Evolutionary conservation across 2,329 filamentous ascomycete genomes (phyloP), one percentile per base, ranked within the genome.

Genomic region (Knufia fluminis): DNA sequence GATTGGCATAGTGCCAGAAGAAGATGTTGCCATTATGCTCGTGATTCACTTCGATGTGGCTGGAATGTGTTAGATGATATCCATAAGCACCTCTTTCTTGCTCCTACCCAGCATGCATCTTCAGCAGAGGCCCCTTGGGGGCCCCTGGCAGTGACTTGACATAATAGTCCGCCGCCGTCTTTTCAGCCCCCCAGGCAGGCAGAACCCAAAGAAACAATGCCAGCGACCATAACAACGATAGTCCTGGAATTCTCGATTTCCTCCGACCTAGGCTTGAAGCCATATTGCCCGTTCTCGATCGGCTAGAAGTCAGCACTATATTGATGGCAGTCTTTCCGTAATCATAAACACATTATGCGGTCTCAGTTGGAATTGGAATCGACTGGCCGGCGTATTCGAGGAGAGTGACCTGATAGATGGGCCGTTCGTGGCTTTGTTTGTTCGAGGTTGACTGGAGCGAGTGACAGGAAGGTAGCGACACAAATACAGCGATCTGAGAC

Each of bases 1-100:
- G 79, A 65, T 97, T 97, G 65, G 95, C 82, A 65, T 86, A 96
- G 63, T 96, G 87, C 92, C 92, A 98, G 74, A 98, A 98, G 75
- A 97, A 98, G 16, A 98, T 71, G 67, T 97, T 94, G 59, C 88
- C 91, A 64, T 97, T 88, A 65, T 85, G 79, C 57, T 88, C 82
- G 17, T 85, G 79, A 28, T 82, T 85, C 61, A 98, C 77, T 69
- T 97, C 90, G 66, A 98, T 84, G 71, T 98, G 92, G 48, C 89
- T 95, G 64, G 26, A 26, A 26, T 17, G 35, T 17, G 17, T 40
- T 12, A 40, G 22, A 17, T 7, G 12, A 17, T 7, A 8, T 4
- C n/a, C 17, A 7, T 19, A 19, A 9, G 4, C 49, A 49, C 31
- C 42, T 55, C 28, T 41, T 24, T 23, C 39, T 19, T 24, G 31